phyloP scores from a whole-genome alignment of 352 stramenopile genomes.

The Phytophthora capsici region DNA sequence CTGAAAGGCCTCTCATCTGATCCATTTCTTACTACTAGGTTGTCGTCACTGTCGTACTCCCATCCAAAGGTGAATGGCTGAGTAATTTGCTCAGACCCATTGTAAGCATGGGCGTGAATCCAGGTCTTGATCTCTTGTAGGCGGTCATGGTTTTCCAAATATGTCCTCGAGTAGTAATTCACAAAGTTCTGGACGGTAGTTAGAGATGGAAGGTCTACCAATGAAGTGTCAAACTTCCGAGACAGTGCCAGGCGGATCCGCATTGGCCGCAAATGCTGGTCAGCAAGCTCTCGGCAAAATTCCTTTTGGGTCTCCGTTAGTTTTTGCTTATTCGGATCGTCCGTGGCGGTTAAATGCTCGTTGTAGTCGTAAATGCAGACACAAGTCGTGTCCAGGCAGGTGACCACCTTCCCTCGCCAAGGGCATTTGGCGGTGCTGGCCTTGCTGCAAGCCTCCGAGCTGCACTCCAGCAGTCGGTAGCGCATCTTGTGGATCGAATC shows the following conservation, averaged over 20 bases:
- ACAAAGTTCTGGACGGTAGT: slow-evolving; percentile 9
- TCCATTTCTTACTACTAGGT: slow-evolving; percentile 2
- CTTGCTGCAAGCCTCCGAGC: not conserved
- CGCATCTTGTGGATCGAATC: not conserved
- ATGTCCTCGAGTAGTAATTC: not conserved
- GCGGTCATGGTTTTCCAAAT: slow-evolving; percentile 12
- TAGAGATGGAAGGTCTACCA: not conserved
- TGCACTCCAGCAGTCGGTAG: not conserved
- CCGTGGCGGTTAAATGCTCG: not conserved
- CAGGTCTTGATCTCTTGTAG: not conserved
- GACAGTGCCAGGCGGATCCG: slow-evolving; percentile 4
- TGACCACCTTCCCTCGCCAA: not conserved
- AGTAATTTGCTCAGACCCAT: not conserved
- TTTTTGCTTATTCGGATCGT: not conserved
- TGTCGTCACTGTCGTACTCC: not conserved
- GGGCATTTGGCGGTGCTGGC: not conserved
- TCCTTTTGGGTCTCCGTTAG: not conserved
- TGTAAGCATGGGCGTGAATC: not conserved
- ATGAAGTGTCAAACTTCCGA: not conserved
- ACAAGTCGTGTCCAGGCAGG: not conserved
- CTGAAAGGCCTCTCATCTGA: slow-evolving; percentile 2
- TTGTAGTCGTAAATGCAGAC: not conserved
- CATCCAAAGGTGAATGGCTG: slow-evolving; percentile 2
- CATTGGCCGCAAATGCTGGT: not conserved
- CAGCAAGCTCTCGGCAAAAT: slow-evolving; percentile 6